Conservation (phyloP, 1,284 basidiomycete species). For the Phlebopus sp. region DNA sequence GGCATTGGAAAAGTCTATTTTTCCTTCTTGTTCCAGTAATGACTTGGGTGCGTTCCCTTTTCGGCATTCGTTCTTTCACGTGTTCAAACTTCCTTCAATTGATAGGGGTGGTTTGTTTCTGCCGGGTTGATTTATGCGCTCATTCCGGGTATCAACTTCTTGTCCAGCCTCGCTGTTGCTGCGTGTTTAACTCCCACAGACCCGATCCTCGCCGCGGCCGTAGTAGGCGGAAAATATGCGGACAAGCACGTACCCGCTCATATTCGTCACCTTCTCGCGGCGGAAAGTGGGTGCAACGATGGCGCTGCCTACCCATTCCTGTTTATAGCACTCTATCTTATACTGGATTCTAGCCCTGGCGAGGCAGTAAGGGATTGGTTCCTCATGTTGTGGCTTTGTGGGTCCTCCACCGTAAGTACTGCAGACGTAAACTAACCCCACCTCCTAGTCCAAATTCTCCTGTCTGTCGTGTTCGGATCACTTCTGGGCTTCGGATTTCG, state of each 20-base stretch:
- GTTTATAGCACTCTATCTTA: slow-evolving; percentile 89
- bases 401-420: slow-evolving; percentile 32
- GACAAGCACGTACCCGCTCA: slow-evolving; percentile 98
- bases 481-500: slow-evolving; percentile 82
- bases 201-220: slow-evolving; percentile 85
- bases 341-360: slow-evolving; percentile 61
- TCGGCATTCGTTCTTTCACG: slow-evolving; percentile 10
- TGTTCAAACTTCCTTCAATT: slow-evolving; percentile 7
- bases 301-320: slow-evolving; percentile 97
- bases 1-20: slow-evolving; percentile 87
- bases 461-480: slow-evolving; percentile 81
- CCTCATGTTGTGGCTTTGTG: slow-evolving; percentile 79
- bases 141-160: slow-evolving; percentile 83
- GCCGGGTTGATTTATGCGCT: slow-evolving; percentile 87
- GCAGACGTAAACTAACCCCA: slow-evolving; percentile 6
- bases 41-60: slow-evolving; percentile 66
- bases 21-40: slow-evolving; percentile 89
- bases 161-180: slow-evolving; percentile 85
- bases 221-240: slow-evolving; percentile 97
- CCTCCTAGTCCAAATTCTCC: slow-evolving; percentile 70
- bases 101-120: slow-evolving; percentile 87
- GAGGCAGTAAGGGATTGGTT: slow-evolving; percentile 81
- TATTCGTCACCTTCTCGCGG: slow-evolving; percentile 85
- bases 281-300: slow-evolving; percentile 93
- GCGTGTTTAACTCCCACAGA: slow-evolving; percentile 97